Evolutionary conservation across 106 monocot genomes (phyloP).

Genomic region (Apostasia ramifera): DNA sequence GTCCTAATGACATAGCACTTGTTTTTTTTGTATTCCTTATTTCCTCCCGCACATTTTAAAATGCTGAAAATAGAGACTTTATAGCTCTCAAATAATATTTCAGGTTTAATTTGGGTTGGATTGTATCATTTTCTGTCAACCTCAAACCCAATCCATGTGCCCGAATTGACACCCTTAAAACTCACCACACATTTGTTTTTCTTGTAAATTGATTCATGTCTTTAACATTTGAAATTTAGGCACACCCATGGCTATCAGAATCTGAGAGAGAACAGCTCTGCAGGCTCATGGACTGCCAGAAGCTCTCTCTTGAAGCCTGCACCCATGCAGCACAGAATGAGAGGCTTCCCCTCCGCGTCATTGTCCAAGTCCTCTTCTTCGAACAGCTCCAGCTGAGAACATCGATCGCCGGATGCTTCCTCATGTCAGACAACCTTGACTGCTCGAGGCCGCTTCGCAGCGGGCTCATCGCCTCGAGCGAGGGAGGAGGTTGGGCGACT

Average conservation of each 20-base stretch:
- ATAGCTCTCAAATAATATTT: too few relatives aligned
- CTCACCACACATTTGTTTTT: too few relatives aligned
- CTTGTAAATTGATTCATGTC: too few relatives aligned
- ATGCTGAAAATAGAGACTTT: too few relatives aligned
- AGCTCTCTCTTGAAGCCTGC: conserved; percentile 76
- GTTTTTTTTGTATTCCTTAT: too few relatives aligned
- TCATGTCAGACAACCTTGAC: conserved; percentile 57
- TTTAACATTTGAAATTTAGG: conserved; percentile 15
- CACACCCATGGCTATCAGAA: conserved; percentile 61
- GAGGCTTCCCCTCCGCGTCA: conserved; percentile 55
- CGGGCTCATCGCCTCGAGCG: conserved; percentile 13
- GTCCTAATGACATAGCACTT: too few relatives aligned
- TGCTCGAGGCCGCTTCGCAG: conserved; percentile 34
- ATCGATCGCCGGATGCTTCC: conserved; percentile 60
- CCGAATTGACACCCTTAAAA: too few relatives aligned
- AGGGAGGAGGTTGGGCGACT: conserved; percentile 10
- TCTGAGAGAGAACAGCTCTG: conserved; percentile 54
- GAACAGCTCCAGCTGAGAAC: conserved; percentile 72
- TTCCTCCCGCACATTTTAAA: too few relatives aligned
- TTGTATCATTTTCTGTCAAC: too few relatives aligned
- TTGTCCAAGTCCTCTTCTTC: conserved; percentile 80
- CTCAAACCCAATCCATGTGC: too few relatives aligned
- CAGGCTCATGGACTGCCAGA: conserved; percentile 70
- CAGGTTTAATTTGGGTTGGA: too few relatives aligned
- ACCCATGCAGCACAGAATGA: conserved; percentile 75